A percentile compares a stretch with the other conserved stretches of the same genome.
phyloP scores from a whole-genome alignment of 2,329 filamentous ascomycete species.

The Fusarium tjaetaba region DNA sequence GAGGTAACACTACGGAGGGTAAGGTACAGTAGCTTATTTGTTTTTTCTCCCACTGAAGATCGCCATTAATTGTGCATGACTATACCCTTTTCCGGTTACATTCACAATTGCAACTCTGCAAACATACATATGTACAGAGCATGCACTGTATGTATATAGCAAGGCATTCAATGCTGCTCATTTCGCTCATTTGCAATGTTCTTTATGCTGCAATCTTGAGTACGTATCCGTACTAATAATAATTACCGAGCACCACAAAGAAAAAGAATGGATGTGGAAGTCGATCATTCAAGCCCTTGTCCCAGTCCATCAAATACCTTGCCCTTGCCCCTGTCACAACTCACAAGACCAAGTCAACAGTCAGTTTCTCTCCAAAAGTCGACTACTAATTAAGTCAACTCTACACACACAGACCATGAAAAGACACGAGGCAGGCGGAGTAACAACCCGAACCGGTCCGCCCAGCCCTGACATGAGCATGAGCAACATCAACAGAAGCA shows the following conservation, averaged over 20 bases:
- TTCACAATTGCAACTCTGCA: neutral
- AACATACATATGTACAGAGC: neutral
- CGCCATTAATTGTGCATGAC: conserved; percentile 5
- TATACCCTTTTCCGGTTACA: neutral
- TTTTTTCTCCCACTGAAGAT: conserved; percentile 5
- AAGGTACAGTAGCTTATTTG: neutral
- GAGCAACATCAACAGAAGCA: neutral
- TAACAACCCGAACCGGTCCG: conserved; percentile 35
- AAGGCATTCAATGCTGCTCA: neutral
- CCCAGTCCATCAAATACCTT: conserved; percentile 13
- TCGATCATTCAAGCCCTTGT: conserved; percentile 29
- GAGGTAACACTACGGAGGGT: neutral
- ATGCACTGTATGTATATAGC: neutral
- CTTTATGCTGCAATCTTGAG: conserved; percentile 2
- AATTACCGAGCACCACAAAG: neutral
- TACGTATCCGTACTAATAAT: neutral
- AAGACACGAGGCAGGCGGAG: conserved; percentile 36
- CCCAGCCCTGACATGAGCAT: conserved; percentile 24
- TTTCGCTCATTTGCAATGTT: neutral
- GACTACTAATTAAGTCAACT: neutral
- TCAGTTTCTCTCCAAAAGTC: neutral
- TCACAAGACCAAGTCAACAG: neutral
- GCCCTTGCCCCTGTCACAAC: neutral
- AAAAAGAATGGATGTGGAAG: neutral
- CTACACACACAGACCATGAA: conserved; percentile 23